Evolutionary conservation across 768 basidiomycete species (phyloP).

Genomic region (Paxillus rubicundulus): DNA sequence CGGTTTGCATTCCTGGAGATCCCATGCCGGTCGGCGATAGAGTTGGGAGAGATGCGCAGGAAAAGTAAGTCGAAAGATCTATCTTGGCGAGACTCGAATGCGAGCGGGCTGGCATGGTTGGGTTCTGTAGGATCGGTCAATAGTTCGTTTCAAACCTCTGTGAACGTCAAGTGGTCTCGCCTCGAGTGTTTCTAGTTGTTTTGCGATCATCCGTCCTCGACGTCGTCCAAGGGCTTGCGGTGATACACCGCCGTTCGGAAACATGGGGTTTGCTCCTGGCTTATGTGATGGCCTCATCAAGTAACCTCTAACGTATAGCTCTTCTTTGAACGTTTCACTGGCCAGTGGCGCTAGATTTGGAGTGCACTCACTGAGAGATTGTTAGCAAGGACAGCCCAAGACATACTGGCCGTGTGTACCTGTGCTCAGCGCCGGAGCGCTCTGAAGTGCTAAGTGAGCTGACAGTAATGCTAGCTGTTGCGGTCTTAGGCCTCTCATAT

Average conservation of each 20-base stretch:
- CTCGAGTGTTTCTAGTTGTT: constrained; percentile 14
- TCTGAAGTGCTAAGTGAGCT: not conserved
- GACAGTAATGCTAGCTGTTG: not conserved
- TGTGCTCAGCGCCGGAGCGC: not conserved
- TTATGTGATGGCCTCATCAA: constrained; percentile 15
- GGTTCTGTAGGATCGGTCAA: constrained; percentile 9
- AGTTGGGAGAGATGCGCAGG: constrained; percentile 9
- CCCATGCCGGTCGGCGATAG: constrained; percentile 2
- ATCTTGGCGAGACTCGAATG: constrained; percentile 3
- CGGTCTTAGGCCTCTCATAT: not conserved
- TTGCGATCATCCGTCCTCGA: constrained; percentile 17
- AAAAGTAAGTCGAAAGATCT: constrained; percentile 5
- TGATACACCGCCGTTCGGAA: constrained; percentile 3
- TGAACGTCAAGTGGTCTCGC: constrained; percentile 2
- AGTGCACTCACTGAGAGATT: constrained; percentile 3
- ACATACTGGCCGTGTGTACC: constrained; percentile 8
- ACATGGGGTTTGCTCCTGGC: constrained; percentile 1
- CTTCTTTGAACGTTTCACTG: constrained; percentile 27
- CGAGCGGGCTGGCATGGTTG: not conserved
- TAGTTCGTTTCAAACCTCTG: not conserved
- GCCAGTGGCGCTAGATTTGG: constrained; percentile 24
- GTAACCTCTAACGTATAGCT: constrained; percentile 28
- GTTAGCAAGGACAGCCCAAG: not conserved
- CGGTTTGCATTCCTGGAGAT: constrained; percentile 12
- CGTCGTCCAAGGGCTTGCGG: constrained; percentile 19